Evolutionary conservation across 768 basidiomycete genomes (phyloP).

Genomic region (Pleurotus salmoneostramineus): DNA sequence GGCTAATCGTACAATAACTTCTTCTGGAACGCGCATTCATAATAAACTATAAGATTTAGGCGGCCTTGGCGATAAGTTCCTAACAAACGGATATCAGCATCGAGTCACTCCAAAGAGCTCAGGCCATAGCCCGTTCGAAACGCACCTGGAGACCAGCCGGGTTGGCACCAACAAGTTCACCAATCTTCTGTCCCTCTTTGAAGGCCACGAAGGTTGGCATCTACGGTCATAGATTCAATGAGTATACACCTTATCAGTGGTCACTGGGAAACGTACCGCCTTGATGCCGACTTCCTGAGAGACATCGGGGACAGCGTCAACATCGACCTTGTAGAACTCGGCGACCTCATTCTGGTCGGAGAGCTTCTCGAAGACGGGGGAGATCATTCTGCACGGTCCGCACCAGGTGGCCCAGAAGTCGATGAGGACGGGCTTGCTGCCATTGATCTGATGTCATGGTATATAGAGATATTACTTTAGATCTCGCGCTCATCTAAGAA

Average conservation of each 20-base stretch:
- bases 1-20: too few relatives aligned
- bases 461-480: background rate
- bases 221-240: background rate
- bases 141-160: constrained; percentile 7
- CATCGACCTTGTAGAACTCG: constrained; percentile 69
- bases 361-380: constrained; percentile 61
- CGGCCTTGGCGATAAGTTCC: background rate
- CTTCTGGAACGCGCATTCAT: background rate
- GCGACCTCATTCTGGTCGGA: background rate
- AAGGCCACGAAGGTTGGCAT: constrained; percentile 30
- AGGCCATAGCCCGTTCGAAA: background rate
- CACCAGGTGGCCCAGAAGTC: constrained; percentile 83
- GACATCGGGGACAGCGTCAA: constrained; percentile 55
- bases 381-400: constrained; percentile 66
- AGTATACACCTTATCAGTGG: background rate
- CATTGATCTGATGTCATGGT: constrained; percentile 32
- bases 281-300: constrained; percentile 56
- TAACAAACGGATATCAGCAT: background rate
- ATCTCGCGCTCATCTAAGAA: background rate
- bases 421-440: constrained; percentile 47
- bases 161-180: constrained; percentile 10
- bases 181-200: constrained; percentile 5
- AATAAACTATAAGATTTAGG: background rate
- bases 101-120: too few relatives aligned
- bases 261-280: constrained; percentile 34